A percentile compares a stretch with the other conserved stretches of the same genome.
Conservation (phyloP, 148 eudicot species). For the Vaccinium myrtillus region DNA sequence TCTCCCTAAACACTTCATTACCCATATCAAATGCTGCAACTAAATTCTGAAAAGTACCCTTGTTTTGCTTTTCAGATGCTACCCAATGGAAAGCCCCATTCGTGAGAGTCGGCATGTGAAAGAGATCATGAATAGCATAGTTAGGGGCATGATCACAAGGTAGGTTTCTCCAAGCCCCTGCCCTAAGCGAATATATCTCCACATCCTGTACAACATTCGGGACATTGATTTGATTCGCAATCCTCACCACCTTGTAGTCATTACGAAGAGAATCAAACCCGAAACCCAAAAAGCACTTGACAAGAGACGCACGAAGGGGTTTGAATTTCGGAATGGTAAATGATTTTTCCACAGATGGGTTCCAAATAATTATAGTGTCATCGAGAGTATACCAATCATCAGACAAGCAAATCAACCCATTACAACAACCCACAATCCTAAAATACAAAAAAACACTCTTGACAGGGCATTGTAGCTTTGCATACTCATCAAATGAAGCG, state of each 20-base stretch:
- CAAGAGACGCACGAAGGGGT: neutral
- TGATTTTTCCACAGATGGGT: slow-evolving; percentile 29
- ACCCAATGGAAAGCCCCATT: slow-evolving; percentile 35
- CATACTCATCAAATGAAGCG: too few species aligned
- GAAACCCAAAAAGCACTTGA: slow-evolving; percentile 24
- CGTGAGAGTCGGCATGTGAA: slow-evolving; percentile 2
- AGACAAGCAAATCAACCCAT: slow-evolving; percentile 23
- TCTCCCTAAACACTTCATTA: slow-evolving; percentile 24
- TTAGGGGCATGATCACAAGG: neutral
- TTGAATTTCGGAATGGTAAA: slow-evolving; percentile 22
- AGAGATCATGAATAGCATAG: neutral
- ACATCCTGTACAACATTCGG: slow-evolving; percentile 19
- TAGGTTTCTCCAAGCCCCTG: slow-evolving; percentile 20
- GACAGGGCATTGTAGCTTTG: too few species aligned
- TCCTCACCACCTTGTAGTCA: slow-evolving; percentile 35
- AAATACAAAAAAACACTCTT: too few species aligned
- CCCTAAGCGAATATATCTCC: slow-evolving; percentile 27
- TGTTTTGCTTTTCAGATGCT: neutral
- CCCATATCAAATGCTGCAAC: slow-evolving; percentile 34
- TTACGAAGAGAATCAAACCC: slow-evolving; percentile 30
- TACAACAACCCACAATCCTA: too few species aligned
- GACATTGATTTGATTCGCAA: slow-evolving; percentile 16
- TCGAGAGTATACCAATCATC: slow-evolving; percentile 12
- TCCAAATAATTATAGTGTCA: slow-evolving; percentile 34
- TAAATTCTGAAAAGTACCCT: slow-evolving; percentile 1